Percentiles rank a stretch among this genome's conserved stretches.
Conservation (phyloP, 2,329 filamentous ascomycete species). For the Ceratocystis alfenasii region DNA sequence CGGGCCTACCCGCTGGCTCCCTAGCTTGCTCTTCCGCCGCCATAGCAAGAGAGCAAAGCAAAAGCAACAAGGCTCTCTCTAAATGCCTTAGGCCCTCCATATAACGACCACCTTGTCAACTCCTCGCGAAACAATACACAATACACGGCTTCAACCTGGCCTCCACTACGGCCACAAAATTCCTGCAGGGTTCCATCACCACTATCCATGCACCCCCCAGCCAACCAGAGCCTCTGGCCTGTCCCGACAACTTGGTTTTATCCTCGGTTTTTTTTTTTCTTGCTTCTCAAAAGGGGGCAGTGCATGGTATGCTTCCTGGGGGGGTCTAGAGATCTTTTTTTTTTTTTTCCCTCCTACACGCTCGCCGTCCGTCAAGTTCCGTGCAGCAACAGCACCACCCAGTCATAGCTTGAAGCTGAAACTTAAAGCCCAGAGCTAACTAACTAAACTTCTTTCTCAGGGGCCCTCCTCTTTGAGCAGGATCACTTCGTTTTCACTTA, state of each 20-base stretch:
- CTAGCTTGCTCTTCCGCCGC: too few species aligned
- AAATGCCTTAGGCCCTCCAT: background rate
- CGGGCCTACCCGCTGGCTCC: too few species aligned
- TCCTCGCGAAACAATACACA: background rate
- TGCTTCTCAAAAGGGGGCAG: background rate
- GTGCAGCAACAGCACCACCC: background rate
- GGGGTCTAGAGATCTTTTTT: too few species aligned
- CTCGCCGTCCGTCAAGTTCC: too few species aligned
- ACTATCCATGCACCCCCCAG: background rate
- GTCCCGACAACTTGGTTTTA: background rate
- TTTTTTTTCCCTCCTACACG: too few species aligned
- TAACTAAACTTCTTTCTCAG: too few species aligned
- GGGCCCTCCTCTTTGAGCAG: too few species aligned
- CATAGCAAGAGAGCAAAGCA: too few species aligned
- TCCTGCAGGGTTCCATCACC: background rate
- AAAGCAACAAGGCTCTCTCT: background rate
- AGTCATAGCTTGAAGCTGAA: too few species aligned
- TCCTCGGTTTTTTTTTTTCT: too few species aligned
- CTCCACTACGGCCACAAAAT: background rate
- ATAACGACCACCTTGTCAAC: background rate
- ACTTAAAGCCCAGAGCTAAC: too few species aligned
- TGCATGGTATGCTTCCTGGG: background rate
- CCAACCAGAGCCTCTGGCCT: background rate
- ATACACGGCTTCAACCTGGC: background rate
- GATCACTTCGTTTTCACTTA: background rate